A percentile compares a stretch with the other conserved stretches of the same genome.
Conservation (phyloP, 306 rosid species). For the Argentina anserina region DNA sequence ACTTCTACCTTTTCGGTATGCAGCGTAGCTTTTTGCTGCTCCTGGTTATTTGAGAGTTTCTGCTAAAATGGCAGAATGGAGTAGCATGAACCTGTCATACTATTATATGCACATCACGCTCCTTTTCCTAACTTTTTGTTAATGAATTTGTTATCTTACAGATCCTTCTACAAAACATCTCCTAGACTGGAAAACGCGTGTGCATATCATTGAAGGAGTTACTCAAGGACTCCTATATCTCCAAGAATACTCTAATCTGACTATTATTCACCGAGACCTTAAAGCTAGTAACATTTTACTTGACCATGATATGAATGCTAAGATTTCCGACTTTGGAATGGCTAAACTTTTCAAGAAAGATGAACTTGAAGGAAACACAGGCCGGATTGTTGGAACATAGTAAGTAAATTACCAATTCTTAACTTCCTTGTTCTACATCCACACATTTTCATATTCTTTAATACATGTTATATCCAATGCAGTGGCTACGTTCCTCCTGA, state of each 20-base stretch:
- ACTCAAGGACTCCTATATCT: conserved; percentile 75
- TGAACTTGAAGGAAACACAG: conserved; percentile 58
- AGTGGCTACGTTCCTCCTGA: conserved; percentile 68
- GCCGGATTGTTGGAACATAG: conserved; percentile 58
- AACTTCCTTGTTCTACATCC: neutral
- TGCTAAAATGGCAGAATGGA: neutral
- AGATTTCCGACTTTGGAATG: conserved; percentile 71
- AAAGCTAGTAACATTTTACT: conserved; percentile 58
- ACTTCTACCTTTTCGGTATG: conserved; percentile 37
- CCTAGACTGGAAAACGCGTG: conserved; percentile 48
- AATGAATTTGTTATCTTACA: conserved; percentile 25
- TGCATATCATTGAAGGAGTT: conserved; percentile 58
- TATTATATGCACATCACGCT: too few relatives aligned
- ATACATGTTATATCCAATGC: conserved; percentile 2
- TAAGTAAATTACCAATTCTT: conserved; percentile 37
- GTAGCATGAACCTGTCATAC: neutral
- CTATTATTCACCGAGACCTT: conserved; percentile 62
- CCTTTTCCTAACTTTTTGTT: too few relatives aligned
- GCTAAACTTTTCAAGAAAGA: conserved; percentile 56
- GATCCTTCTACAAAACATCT: conserved; percentile 34
- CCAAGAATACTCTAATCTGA: conserved; percentile 69
- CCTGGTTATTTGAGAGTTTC: neutral
- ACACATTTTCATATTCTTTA: neutral
- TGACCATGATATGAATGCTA: conserved; percentile 51
- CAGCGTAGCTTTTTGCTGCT: neutral